Conservation (phyloP, 495 filamentous ascomycete genomes). For the Trichoderma virens region DNA sequence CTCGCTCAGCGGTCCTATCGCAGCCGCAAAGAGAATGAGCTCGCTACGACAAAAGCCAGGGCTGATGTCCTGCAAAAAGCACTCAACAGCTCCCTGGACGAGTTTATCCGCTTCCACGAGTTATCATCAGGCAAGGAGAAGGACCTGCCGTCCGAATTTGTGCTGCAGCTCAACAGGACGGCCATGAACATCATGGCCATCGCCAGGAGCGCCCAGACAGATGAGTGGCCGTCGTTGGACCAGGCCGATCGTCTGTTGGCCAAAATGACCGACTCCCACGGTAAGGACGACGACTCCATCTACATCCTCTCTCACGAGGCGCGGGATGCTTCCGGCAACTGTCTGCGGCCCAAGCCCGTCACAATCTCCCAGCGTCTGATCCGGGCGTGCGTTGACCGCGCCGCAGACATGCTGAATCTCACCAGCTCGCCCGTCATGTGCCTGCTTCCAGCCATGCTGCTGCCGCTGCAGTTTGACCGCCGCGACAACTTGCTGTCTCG, state of each 20-base stretch:
- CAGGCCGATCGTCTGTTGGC: too few relatives aligned
- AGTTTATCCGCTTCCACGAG: background rate
- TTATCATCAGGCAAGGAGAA: background rate
- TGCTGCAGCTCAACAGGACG: background rate
- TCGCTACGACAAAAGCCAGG: background rate
- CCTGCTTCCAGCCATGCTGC: background rate
- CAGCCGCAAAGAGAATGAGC: slow-evolving; percentile 2
- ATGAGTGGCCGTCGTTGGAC: background rate
- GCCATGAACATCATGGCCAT: background rate
- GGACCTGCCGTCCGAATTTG: background rate
- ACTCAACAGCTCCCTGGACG: background rate
- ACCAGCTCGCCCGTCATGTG: background rate
- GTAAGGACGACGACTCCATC: background rate
- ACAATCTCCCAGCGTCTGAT: background rate
- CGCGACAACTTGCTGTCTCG: background rate
- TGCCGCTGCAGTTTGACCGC: background rate
- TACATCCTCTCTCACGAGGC: background rate
- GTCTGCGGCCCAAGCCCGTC: background rate
- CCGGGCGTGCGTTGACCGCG: background rate
- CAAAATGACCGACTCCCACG: too few relatives aligned
- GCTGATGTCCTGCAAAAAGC: background rate
- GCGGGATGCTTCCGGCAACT: too few relatives aligned
- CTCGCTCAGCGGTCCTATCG: slow-evolving; percentile 1
- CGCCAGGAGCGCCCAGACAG: background rate
- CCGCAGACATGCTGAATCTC: background rate